Percentiles rank a stretch among this genome's conserved stretches.
phyloP scores from a whole-genome alignment of 2,329 filamentous ascomycete genomes.

The Aspergillus sp. region DNA sequence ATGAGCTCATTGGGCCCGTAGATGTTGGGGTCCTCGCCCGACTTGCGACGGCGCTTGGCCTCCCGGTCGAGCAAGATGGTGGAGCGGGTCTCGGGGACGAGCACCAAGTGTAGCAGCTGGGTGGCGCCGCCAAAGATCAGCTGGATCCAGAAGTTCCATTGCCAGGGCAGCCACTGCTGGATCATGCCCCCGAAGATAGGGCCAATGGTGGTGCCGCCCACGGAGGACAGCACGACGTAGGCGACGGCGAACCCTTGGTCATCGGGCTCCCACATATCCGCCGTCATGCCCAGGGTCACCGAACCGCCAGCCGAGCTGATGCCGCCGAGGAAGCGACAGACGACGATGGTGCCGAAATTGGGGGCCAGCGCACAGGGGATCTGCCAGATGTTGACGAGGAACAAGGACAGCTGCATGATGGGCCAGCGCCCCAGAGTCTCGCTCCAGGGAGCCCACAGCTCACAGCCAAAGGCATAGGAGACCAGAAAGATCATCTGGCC shows the following conservation, averaged over 20 bases:
- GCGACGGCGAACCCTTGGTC: slow-evolving; percentile 66
- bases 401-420: slow-evolving; percentile 62
- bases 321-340: slow-evolving; percentile 59
- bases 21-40: slow-evolving; percentile 49
- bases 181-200: slow-evolving; percentile 48
- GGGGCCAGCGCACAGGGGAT: slow-evolving; percentile 63
- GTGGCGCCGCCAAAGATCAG: slow-evolving; percentile 49
- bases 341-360: slow-evolving; percentile 62
- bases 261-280: slow-evolving; percentile 64
- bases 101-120: slow-evolving; percentile 43
- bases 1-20: slow-evolving; percentile 56
- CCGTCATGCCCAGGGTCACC: slow-evolving; percentile 66
- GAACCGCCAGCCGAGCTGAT: slow-evolving; percentile 64
- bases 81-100: slow-evolving; percentile 55
- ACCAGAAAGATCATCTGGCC: slow-evolving; percentile 72
- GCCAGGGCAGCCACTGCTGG: slow-evolving; percentile 44
- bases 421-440: slow-evolving; percentile 76
- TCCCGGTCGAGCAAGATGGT: slow-evolving; percentile 51
- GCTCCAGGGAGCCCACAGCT: slow-evolving; percentile 79
- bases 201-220: slow-evolving; percentile 61
- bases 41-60: slow-evolving; percentile 48
- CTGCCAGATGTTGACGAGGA: slow-evolving; percentile 71
- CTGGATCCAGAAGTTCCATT: slow-evolving; percentile 60
- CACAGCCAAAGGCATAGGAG: slow-evolving; percentile 74
- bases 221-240: slow-evolving; percentile 69